Conservation (phyloP, 305 asterid species). For the Fraxinus angustifolia region DNA sequence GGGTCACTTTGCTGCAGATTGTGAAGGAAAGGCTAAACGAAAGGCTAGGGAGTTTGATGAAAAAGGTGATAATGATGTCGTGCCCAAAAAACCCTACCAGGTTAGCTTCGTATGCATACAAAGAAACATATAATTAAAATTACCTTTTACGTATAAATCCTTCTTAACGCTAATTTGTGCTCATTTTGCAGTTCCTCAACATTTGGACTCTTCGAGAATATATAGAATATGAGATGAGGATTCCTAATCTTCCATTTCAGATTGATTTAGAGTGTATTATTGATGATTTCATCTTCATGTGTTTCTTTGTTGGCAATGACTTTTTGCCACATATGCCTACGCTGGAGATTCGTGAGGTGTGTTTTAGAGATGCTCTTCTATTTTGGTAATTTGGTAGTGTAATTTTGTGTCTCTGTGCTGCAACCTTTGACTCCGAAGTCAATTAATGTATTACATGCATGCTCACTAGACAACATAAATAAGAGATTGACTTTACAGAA, state of each 20-base stretch:
- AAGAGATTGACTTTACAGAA: background rate
- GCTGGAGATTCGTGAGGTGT: slow-evolving; percentile 98
- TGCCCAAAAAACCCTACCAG: slow-evolving; percentile 91
- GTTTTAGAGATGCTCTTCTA: slow-evolving; percentile 25
- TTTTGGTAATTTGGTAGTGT: slow-evolving; percentile 12
- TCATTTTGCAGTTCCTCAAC: slow-evolving; percentile 71
- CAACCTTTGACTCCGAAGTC: background rate
- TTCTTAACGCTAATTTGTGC: slow-evolving; percentile 15
- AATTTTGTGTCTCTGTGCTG: background rate
- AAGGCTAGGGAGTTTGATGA: slow-evolving; percentile 96
- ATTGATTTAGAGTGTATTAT: slow-evolving; percentile 75
- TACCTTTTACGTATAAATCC: background rate
- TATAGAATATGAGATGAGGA: slow-evolving; percentile 86
- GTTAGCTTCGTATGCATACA: slow-evolving; percentile 29
- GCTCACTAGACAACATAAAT: background rate
- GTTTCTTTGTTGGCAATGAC: slow-evolving; percentile 98
- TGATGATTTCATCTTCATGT: slow-evolving; percentile 92
- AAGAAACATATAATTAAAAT: slow-evolving; percentile 4
- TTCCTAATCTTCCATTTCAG: slow-evolving; percentile 77
- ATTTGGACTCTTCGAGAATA: slow-evolving; percentile 97
- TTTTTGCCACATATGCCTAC: slow-evolving; percentile 99
- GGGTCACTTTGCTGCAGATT: slow-evolving; percentile 90
- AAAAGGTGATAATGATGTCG: slow-evolving; percentile 63
- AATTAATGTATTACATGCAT: slow-evolving; percentile 1
- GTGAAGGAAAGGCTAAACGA: slow-evolving; percentile 91